Base-by-base conservation (phyloP, 2,329 filamentous ascomycete genomes). In the Dothistroma septosporum region DNA sequence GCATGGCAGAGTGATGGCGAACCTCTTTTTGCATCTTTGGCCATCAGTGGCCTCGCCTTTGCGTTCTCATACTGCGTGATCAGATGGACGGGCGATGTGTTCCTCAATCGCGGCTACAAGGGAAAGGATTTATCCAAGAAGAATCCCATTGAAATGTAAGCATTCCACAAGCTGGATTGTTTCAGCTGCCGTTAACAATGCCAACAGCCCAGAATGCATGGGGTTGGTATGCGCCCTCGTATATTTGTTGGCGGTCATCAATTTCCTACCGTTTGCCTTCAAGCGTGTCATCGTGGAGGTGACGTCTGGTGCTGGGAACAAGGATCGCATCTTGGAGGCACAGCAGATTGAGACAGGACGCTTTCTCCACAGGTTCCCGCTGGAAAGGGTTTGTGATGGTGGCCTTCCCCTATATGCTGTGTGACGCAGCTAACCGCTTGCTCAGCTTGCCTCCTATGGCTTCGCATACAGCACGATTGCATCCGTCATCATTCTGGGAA, bases 281-380 rank as follows among this genome's bases (percentile, higher is more conserved):
- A 97, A 97, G 81, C 96, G 97, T 77, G 93, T 97, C 74, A 95
- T 99, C 67, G 92, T 97, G 28, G 90, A 91, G 16, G 92, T 92
- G 44, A 97, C 94, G 21, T 96, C 91, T 66, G 94, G 92, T 64
- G 92, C 92, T 65, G 92, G 92, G 53, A 97, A 97, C 76, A 83
- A 90, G 65, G 93, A 97, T 77, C 86, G 94, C 6, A 89, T 95
- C 12, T 77, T 91, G 69, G 85, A 90, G 72, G 79, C 86, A 49
- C 84, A 88, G 65, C 82, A 90, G 64, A 85, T 92, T 62, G 87
- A 95, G 75, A 87, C 86, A 66, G 94, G 93, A 57, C 86, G 93
- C 60, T 87, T 95, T 70, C 79, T 97, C 63, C 93, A 97, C 76
- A 85, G 87, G 59, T 99, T 99, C 73, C 94, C 94, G 16, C 92